Evolutionary conservation across 1,284 basidiomycete species (phyloP), one percentile per base, ranked within the genome.

Genomic region (Irpex sp.): DNA sequence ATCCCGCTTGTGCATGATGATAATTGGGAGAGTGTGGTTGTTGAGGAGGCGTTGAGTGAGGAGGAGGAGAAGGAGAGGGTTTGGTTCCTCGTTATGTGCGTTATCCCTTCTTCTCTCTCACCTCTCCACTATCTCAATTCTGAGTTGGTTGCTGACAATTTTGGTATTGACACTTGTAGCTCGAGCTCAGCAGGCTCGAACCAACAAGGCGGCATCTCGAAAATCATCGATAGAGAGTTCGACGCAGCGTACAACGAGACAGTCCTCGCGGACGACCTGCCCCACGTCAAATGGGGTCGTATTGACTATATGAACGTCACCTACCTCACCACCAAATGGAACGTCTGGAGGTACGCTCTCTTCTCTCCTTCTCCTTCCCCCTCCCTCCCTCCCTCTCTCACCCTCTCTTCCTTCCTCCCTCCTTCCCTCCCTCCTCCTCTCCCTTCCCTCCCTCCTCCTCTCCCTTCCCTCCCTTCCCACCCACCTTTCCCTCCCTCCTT

Each of bases 271-370:
- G 80, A 78, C 8, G 90, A 90, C 70, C 75, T 91, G 28, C 83
- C 83, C 0, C 71, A 90, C 69, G 82, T 93, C 56, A 83, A 82
- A 58, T 93, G 87, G 82, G 90, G 83, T 56, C 84, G 91, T 61
- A 85, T 93, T 61, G 89, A 93, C 75, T 93, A 93, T 71, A 74
- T 91, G 65, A 86, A 88, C 64, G 91, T 92, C 64, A 93, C 91
- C 2, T 75, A 78, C 58, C 72, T 93, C 65, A 93, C 90, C 51
- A 91, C 90, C 4, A 90, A 88, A 69, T 93, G 90, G 90, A 78
- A 70, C 48, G 73, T 93, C 57, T 93, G 91, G 91, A 81, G 83
- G 91, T 91, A 70, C 64, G 87, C 67, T 4, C 23, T 12, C 14
- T 14, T 19, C 37, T 18, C 28, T 28, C 4, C 28, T 4, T 5